Evolutionary conservation across 768 basidiomycete species (phyloP), one percentile per base, ranked within the genome.

Genomic region (Multifurca ochricompacta): DNA sequence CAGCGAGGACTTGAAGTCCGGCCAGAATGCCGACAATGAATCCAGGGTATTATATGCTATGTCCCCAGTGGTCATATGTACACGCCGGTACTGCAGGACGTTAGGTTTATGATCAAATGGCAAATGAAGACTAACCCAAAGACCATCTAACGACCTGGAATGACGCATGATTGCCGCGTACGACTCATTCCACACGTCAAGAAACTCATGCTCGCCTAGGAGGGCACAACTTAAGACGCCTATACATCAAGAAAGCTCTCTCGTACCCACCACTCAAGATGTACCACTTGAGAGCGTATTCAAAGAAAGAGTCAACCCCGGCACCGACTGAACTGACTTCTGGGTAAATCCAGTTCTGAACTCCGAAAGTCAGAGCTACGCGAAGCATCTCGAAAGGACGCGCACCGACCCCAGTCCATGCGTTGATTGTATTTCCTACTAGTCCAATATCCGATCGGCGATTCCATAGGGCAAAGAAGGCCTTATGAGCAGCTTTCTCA

Each of bases 381-480:
- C 11, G 27, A 35, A 19, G 28, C 30, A 11, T 35, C 6, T 35
- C 18, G 16, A 46, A 53, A 32, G 8, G 45, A 48, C 18, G 30
- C 18, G 19, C 56, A 75, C 83, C 54, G 60, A 91, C 88, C 53
- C 93, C 92, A 28, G 80, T 85, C 69, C 80, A 76, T 31, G 83
- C 83, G 66, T 91, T 88, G 59, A 98, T 84, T 2, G 70, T 88
- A 64, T 98, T 98, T 13, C 92, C 91, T 6, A 98, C 80, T 43
- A 98, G 73, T 37, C 84, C 84, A 42, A 95, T 82, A 27, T 83
- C 78, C 25, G 91, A 91, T 61, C 82, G 83, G 45, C 91, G 80
- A 66, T 95, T 91, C 96, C 95, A 99, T 0, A 97, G 69, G 1
- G 87, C 91, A 67, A 93, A 91, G 68, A 90, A 97, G 0, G 96